Evolutionary conservation across 768 basidiomycete species (phyloP), one percentile per base, ranked within the genome.

Genomic region (Tylopilus vinaceipallidus): DNA sequence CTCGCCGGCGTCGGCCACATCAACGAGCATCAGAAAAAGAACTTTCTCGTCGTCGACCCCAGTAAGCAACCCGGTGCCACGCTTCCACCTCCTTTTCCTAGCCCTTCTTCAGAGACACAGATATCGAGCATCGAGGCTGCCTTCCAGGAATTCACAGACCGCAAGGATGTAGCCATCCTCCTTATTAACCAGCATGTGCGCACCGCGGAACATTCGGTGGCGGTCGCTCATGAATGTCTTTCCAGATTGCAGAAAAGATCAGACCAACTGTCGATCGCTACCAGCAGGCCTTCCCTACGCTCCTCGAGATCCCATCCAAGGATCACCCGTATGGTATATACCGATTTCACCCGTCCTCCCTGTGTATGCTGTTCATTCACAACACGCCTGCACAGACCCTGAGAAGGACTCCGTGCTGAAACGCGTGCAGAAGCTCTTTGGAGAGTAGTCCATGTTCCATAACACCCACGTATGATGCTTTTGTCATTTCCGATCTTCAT

Each of bases 151-250:
- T 98, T 89, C 71, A 98, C 94, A 2, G 84, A 92, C 67, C 83
- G 97, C 51, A 88, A 86, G 64, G 97, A 99, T 63, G 86, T 98
- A 45, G 97, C 95, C 37, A 98, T 99, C 57, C 73, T 99, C 13
- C 77, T 99, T 59, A 98, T 99, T 63, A 99, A 98, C 76, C 97
- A 99, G 70, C 94, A 99, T 77, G 95, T 94, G 55, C 59, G 88
- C 72, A 20, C 33, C 39, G 16, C 26, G 32, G 41, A 45, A 10
- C 36, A 32, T 34, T 27, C 42, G 35, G n/a, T n/a, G 33, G 32
- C 43, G 32, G 16, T 30, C 49, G 22, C 54, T 43, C 43, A 56
- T 32, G 41, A 50, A 54, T 51, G 34, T 52, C 44, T 34, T 42
- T 56, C 9, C 65, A 98, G 97, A 78, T 98, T 61, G 97, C 97